These are phyloP conservation scores for Thymus mandschuricus DNA, from an alignment of 257 asterid species.

Conservation along the genomic window DNA sequence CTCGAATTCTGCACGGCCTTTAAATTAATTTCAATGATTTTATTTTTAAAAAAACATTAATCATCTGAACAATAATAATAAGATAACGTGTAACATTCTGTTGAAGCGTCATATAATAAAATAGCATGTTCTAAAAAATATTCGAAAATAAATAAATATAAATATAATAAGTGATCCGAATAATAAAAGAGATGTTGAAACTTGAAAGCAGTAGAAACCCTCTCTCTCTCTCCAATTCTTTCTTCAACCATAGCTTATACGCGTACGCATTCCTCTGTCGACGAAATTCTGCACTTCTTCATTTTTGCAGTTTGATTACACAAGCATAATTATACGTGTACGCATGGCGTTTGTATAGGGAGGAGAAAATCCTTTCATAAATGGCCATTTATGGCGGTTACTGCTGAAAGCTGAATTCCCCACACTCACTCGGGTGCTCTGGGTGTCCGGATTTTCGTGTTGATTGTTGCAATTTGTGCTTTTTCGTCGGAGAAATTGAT, in stretches of 20 bases:
- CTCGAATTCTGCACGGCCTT: no score
- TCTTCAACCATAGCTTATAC: background rate
- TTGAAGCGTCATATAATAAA: background rate
- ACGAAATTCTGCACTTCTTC: background rate
- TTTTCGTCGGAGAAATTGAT: background rate
- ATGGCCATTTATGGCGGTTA: slow-evolving; percentile 30
- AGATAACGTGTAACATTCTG: background rate
- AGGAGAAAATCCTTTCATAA: background rate
- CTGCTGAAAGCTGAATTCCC: slow-evolving; percentile 36
- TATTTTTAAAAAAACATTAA: no score
- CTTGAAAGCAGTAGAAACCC: background rate
- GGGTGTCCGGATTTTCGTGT: background rate
- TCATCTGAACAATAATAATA: no score
- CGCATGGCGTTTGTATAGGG: background rate
- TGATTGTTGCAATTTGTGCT: background rate
- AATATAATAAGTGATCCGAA: background rate
- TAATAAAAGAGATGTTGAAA: background rate
- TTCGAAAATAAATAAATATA: no score
- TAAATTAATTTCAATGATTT: no score
- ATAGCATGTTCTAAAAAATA: no score
- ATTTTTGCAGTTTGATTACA: slow-evolving; percentile 5
- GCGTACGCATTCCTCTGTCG: background rate
- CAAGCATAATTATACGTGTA: background rate
- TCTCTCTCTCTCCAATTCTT: background rate
- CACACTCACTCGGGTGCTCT: slow-evolving; percentile 18